Conservation (phyloP, 2,329 filamentous ascomycete genomes). For the Alternaria brassicicola region DNA sequence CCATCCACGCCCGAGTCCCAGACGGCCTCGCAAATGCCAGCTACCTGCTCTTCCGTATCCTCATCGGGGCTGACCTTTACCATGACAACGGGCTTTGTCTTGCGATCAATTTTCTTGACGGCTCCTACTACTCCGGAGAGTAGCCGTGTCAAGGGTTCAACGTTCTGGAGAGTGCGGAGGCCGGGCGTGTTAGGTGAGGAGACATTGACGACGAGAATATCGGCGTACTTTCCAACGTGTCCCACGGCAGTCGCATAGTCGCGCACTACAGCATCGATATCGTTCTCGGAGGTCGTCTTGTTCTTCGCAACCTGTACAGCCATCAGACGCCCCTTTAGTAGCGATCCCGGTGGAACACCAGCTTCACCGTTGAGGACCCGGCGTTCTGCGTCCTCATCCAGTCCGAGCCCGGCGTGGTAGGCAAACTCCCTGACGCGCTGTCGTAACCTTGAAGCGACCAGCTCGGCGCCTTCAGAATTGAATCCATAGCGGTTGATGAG, state of each 20-base stretch:
- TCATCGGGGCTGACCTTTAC: slow-evolving; percentile 98
- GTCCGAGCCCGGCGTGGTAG: slow-evolving; percentile 68
- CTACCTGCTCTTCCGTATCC: slow-evolving; percentile 81
- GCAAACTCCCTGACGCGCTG: slow-evolving; percentile 81
- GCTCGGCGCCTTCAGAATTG: slow-evolving; percentile 88
- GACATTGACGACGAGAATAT: slow-evolving; percentile 97
- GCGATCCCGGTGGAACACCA: slow-evolving; percentile 79
- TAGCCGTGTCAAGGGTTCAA: slow-evolving; percentile 80
- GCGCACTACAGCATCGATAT: slow-evolving; percentile 78
- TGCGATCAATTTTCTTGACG: slow-evolving; percentile 71
- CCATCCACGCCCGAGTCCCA: slow-evolving; percentile 81
- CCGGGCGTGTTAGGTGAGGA: slow-evolving; percentile 96
- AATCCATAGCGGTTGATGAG: slow-evolving; percentile 96
- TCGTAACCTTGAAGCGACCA: slow-evolving; percentile 78
- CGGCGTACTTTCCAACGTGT: slow-evolving; percentile 82
- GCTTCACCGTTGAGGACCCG: slow-evolving; percentile 78
- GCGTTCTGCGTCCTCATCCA: slow-evolving; percentile 67
- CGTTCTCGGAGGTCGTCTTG: slow-evolving; percentile 83
- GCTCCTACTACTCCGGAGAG: slow-evolving; percentile 82
- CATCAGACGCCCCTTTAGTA: slow-evolving; percentile 75
- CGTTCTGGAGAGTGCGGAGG: slow-evolving; percentile 82
- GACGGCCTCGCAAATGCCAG: slow-evolving; percentile 75
- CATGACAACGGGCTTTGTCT: slow-evolving; percentile 82
- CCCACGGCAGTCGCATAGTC: slow-evolving; percentile 90
- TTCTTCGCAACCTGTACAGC: slow-evolving; percentile 97